These are phyloP conservation scores for Wickerhamomyces chambardii DNA, from an alignment of 805 yeast genomes.

Conservation along the genomic window DNA sequence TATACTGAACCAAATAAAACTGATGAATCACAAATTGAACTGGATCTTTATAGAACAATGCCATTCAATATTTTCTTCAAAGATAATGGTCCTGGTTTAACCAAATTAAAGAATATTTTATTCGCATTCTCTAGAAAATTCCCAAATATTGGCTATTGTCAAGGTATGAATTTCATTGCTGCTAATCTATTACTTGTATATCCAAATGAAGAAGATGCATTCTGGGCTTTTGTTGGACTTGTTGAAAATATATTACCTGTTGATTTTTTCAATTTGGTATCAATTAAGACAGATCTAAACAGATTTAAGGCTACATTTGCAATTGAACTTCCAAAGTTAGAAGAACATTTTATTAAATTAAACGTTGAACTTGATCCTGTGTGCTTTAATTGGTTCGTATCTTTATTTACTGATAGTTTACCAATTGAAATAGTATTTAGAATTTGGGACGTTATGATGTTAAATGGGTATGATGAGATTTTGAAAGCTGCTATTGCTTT, in stretches of 20 bases:
- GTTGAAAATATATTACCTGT: conserved; percentile 39
- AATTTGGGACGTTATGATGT: conserved; percentile 40
- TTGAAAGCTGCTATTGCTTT: conserved; percentile 25
- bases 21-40: conserved; percentile 37
- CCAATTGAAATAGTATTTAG: conserved; percentile 42
- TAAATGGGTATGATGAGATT: conserved; percentile 27
- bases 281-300: conserved; percentile 30
- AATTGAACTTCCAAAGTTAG: conserved; percentile 29
- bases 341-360: conserved; percentile 22
- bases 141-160: conserved; percentile 45
- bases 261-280: conserved; percentile 26
- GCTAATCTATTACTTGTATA: conserved; percentile 38
- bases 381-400: conserved; percentile 48
- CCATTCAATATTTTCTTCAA: conserved; percentile 45
- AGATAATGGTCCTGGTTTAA: conserved; percentile 44
- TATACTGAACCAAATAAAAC: conserved; percentile 15
- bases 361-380: conserved; percentile 39
- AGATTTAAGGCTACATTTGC: conserved; percentile 26
- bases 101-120: conserved; percentile 34
- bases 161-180: conserved; percentile 53
- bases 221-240: conserved; percentile 41
- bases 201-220: conserved; percentile 40
- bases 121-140: conserved; percentile 39
- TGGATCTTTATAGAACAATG: conserved; percentile 47
- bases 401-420: conserved; percentile 42